These are phyloP conservation scores for Suaeda aralocaspica DNA, from an alignment of 148 eudicot genomes.

Conservation along the genomic window DNA sequence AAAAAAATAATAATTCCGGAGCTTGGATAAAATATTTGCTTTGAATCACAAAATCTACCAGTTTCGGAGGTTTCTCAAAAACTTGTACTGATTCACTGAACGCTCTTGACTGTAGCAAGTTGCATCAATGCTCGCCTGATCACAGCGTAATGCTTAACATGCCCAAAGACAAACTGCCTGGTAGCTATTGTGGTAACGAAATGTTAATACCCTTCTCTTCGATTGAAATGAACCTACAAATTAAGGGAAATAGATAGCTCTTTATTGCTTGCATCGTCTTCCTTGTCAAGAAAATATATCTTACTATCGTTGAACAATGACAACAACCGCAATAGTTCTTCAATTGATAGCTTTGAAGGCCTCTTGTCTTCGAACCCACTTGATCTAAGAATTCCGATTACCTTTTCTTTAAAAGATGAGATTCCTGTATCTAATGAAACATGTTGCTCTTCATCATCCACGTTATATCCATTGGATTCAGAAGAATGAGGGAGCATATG, in stretches of 20 bases:
- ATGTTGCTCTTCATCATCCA: conserved; percentile 18
- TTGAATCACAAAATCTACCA: no score
- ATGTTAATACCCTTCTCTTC: no score
- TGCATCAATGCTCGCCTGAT: not conserved
- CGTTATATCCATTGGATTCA: conserved; percentile 27
- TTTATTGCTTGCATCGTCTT: conserved; percentile 23
- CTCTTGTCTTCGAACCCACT: conserved; percentile 80
- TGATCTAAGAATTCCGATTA: conserved; percentile 48
- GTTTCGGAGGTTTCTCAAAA: no score
- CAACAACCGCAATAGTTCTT: conserved; percentile 60
- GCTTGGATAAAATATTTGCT: no score
- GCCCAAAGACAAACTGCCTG: no score
- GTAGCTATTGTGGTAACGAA: no score
- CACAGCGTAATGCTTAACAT: no score
- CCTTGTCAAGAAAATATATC: conserved; percentile 51
- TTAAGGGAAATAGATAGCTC: conserved; percentile 34
- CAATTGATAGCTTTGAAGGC: conserved; percentile 75
- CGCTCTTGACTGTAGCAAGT: no score
- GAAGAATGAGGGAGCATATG: not conserved
- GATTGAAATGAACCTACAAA: not conserved
- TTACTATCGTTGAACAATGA: conserved; percentile 61
- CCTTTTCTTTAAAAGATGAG: conserved; percentile 52
- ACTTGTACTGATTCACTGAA: no score
- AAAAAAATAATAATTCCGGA: no score
- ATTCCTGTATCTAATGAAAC: conserved; percentile 16